Evolutionary conservation across 306 rosid species (phyloP), one percentile per base, ranked within the genome.

Genomic region (Lablab purpureus): DNA sequence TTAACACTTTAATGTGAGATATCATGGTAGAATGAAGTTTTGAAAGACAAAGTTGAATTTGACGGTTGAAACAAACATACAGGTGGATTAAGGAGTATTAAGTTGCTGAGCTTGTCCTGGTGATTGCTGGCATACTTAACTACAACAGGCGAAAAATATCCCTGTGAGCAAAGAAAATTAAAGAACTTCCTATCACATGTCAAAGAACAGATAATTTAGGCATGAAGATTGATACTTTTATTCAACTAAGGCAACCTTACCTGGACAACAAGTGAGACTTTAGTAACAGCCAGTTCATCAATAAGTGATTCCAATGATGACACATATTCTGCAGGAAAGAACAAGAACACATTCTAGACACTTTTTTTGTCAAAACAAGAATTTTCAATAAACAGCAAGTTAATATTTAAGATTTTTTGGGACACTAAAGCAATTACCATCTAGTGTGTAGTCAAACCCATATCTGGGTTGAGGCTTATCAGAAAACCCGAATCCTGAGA

Each of bases 391-490:
- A 49, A 46, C 73, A 27, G 21, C 30, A 60, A 67, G 23, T 66
- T 50, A 14, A 71, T 63, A 13, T 40, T 40, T 40, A 2, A 10
- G 13, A 40, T 10, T 40, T 12, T 9, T 40, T 10, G 37, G 32
- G 10, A 18, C 25, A 46, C 49, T 10, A 30, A 78, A 81, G 67
- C 4, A 80, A 50, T 91, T 89, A 94, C 98, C 98, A 81, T 87
- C 88, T 30, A 86, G 80, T 49, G 92, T 94, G 85, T 91, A 91
- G 89, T 94, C 93, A 89, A 94, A 91, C 2, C 98, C 98, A 88
- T 94, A 94, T 84, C 69, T 85, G 21, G 97, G 98, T 83, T 94
- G 98, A 66, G 98, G 97, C 84, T 94, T 91, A 83, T 94, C 98
- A 58, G 98, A 94, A 82, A 89, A 90, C 66, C 98, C 98, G 63